Percentiles rank a stretch among this genome's conserved stretches.
Conservation (phyloP, 805 yeast species). For the Kodamaea laetipori region DNA sequence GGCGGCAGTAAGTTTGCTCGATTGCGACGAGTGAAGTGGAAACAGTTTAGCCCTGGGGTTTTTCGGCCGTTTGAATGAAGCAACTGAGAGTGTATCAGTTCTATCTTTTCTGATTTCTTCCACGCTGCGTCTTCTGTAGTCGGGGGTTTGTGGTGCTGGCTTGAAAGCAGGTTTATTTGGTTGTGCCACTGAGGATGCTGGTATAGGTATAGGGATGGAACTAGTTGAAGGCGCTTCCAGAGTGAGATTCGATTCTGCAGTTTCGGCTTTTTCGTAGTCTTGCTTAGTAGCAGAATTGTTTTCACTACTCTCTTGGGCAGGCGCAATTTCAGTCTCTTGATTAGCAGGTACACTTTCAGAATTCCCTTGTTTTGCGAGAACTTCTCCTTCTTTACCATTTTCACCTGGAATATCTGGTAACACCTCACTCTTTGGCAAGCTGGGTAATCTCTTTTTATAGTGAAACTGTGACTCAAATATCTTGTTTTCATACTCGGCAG, state of each 20-base stretch:
- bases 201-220: too few relatives aligned
- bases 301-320: too few relatives aligned
- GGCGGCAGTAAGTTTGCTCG: not conserved
- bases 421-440: slow-evolving; percentile 8
- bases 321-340: too few relatives aligned
- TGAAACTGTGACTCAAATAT: slow-evolving; percentile 42
- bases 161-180: too few relatives aligned
- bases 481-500: slow-evolving; percentile 40
- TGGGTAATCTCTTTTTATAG: slow-evolving; percentile 28
- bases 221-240: too few relatives aligned
- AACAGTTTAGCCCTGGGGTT: slow-evolving; percentile 2
- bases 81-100: not conserved
- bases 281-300: too few relatives aligned
- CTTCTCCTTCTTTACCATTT: not conserved
- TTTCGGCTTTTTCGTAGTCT: too few relatives aligned
- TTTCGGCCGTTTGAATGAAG: not conserved
- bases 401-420: not conserved
- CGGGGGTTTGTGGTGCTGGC: not conserved
- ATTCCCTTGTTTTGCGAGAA: too few relatives aligned
- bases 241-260: too few relatives aligned
- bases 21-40: not conserved
- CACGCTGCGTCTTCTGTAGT: not conserved
- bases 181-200: too few relatives aligned
- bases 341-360: too few relatives aligned
- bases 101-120: slow-evolving; percentile 2